Evolutionary conservation across 2,329 filamentous ascomycete genomes (phyloP).

Genomic region (Monilinia aucupariae): DNA sequence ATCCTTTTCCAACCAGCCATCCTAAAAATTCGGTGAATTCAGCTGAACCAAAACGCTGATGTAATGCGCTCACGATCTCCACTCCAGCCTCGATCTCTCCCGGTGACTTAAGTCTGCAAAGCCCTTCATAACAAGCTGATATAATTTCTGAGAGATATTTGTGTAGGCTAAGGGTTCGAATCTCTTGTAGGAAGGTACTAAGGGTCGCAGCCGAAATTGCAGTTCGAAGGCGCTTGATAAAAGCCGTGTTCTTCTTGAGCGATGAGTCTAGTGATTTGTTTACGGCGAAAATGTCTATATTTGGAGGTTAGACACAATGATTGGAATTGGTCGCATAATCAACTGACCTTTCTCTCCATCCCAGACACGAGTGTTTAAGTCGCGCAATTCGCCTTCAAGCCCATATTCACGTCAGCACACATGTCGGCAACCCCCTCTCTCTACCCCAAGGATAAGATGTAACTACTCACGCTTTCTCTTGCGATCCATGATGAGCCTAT

Average conservation of each 20-base stretch:
- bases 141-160: slow-evolving; percentile 98
- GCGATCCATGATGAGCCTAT: slow-evolving; percentile 51
- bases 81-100: slow-evolving; percentile 89
- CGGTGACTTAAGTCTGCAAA: slow-evolving; percentile 84
- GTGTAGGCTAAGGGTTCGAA: slow-evolving; percentile 82
- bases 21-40: slow-evolving; percentile 90
- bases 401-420: slow-evolving; percentile 22
- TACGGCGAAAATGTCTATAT: slow-evolving; percentile 41
- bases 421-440: neutral
- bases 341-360: slow-evolving; percentile 73
- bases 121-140: slow-evolving; percentile 88
- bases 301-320: slow-evolving; percentile 20
- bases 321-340: slow-evolving; percentile 5
- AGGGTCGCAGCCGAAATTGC: slow-evolving; percentile 76
- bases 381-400: slow-evolving; percentile 74
- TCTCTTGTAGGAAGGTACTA: slow-evolving; percentile 81
- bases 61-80: slow-evolving; percentile 89
- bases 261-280: slow-evolving; percentile 83
- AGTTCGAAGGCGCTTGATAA: slow-evolving; percentile 92
- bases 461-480: slow-evolving; percentile 53
- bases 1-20: slow-evolving; percentile 85
- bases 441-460: neutral
- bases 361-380: slow-evolving; percentile 84
- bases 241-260: slow-evolving; percentile 95
- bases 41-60: slow-evolving; percentile 84